Percentiles rank a stretch among this genome's conserved stretches.
Evolutionary conservation across 805 yeast genomes (phyloP).

Genomic region (Nakazawaea holstii): DNA sequence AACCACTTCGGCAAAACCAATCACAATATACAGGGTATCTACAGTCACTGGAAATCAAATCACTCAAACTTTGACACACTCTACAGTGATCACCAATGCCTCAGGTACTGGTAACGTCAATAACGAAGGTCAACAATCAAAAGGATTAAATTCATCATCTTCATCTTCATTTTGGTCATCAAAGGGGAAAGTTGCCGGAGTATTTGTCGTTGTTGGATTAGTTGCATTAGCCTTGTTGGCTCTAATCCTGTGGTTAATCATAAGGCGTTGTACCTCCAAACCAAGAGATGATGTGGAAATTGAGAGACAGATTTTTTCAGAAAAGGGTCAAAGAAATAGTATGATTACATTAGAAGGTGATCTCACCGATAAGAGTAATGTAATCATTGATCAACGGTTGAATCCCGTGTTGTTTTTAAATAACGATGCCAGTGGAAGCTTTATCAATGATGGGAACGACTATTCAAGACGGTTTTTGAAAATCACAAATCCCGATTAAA

Average conservation of each 20-base stretch:
- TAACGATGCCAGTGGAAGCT: slow-evolving; percentile 27
- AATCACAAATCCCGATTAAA: slow-evolving; percentile 36
- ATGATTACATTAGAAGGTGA: slow-evolving; percentile 10
- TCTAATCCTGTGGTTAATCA: slow-evolving; percentile 28
- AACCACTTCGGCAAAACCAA: neutral
- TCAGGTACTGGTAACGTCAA: neutral
- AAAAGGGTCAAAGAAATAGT: slow-evolving; percentile 1
- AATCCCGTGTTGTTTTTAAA: slow-evolving; percentile 49
- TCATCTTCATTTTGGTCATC: slow-evolving; percentile 49
- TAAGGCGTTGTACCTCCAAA: slow-evolving; percentile 17
- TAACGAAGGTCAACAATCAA: neutral
- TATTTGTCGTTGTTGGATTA: slow-evolving; percentile 73
- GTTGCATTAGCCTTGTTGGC: slow-evolving; percentile 40
- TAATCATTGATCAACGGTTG: slow-evolving; percentile 48
- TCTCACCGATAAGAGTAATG: slow-evolving; percentile 17
- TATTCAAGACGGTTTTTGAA: slow-evolving; percentile 51
- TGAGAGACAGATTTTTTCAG: neutral
- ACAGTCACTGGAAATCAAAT: slow-evolving; percentile 4
- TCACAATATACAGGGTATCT: slow-evolving; percentile 8
- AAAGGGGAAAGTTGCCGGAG: slow-evolving; percentile 79
- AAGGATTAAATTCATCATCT: too few relatives aligned
- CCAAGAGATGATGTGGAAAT: neutral
- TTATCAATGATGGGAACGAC: slow-evolving; percentile 51
- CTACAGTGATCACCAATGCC: slow-evolving; percentile 15
- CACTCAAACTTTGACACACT: slow-evolving; percentile 9